Base-by-base conservation (phyloP, 805 yeast species). In the Ogataea parapolymorpha region DNA sequence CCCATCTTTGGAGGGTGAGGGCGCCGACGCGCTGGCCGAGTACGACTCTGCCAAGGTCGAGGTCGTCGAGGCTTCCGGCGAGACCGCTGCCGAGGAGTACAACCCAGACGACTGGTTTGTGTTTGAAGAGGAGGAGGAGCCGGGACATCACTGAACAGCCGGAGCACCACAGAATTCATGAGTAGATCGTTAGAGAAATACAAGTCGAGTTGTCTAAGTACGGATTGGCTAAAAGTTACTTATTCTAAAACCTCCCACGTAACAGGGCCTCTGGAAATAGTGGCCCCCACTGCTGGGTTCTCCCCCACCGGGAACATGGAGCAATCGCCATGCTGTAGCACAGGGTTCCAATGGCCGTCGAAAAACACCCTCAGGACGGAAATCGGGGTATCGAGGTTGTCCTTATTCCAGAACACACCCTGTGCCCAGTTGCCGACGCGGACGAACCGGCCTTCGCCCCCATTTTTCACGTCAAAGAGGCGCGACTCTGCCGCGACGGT, bases 31-130 rank as follows among this genome's bases (percentile, higher is more conserved):
- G 41, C 71, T 87, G 53, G 67, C 78, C 46, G 80, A 76, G 45
- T 87, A 87, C 71, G 86, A 79, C 61, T 51, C 79, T 32, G 67
- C 82, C 49, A 73, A 75, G 41, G 96, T 90, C 49, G 96, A 89
- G 67, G 84, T 87, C 51, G 74, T 72, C 43, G 71, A 76, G 46
- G 70, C 77, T 51, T 54, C 62, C 30, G 82, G 76, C 56, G 66
- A 68, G 41, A 66, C 65, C 37, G 58, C 39, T 9, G 33, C 66
- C 45, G 68, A 68, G 57, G 75, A 71, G 50, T 64, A 65, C 59
- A 68, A 68, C 45, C 63, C 74, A 45, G 86, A 79, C 59, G 89
- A 83, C 68, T 84, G 90, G 90, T 80, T 84, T 56, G 90, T 84
- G 47, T 76, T 83, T 57, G 87, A 81, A 66, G 87, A 81, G 65